phyloP scores from a whole-genome alignment of 2,329 filamentous ascomycete species.

The Gremmenia infestans region DNA sequence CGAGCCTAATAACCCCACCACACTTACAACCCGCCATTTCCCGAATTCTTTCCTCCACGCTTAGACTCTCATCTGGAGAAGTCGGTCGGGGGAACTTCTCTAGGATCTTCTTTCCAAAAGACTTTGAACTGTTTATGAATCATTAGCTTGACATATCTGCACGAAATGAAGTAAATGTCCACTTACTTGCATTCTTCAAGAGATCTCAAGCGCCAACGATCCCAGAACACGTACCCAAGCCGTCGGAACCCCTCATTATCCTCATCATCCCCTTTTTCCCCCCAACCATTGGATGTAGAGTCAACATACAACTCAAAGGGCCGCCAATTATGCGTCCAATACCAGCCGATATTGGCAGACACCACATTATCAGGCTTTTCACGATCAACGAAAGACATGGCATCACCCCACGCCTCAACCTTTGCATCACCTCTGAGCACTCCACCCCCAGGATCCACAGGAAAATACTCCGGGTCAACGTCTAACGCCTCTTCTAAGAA shows the following conservation, averaged over 20 bases:
- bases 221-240: constrained; percentile 1
- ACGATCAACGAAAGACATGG: not conserved
- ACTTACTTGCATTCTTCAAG: not conserved
- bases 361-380: not conserved
- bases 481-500: not conserved
- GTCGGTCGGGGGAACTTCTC: not conserved
- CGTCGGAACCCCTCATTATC: not conserved
- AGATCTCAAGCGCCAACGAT: not conserved
- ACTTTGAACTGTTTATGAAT: not conserved
- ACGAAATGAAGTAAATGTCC: not conserved
- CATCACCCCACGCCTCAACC: not conserved
- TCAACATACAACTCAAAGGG: not conserved
- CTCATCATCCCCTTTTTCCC: no score
- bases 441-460: not conserved
- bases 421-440: not conserved
- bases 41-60: constrained; percentile 4
- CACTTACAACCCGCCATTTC: not conserved
- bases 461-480: not conserved
- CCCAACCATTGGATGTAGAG: not conserved
- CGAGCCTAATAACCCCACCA: not conserved
- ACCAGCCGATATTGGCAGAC: not conserved
- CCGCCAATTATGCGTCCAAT: not conserved
- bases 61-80: not conserved
- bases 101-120: not conserved
- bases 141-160: not conserved